These are phyloP conservation scores for Scheffersomyces coipomensis DNA, from an alignment of 805 yeast species.

Conservation along the genomic window DNA sequence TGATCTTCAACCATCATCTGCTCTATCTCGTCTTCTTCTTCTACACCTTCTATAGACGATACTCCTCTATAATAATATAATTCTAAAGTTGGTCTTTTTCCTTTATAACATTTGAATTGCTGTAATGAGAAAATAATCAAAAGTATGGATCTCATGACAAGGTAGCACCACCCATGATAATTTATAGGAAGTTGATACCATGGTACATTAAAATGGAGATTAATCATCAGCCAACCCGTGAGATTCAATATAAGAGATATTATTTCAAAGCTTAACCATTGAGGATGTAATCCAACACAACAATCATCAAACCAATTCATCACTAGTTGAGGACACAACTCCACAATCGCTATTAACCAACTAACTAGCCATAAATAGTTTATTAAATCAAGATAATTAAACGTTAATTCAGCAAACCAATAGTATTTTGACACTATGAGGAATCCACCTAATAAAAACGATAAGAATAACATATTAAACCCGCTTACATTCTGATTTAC, in stretches of 20 bases:
- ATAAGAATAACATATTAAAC: slow-evolving; percentile 4
- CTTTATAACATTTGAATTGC: slow-evolving; percentile 4
- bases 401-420: not conserved
- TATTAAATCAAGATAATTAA: slow-evolving; percentile 38
- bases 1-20: not conserved
- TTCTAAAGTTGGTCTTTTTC: slow-evolving; percentile 3
- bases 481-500: slow-evolving; percentile 35
- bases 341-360: slow-evolving; percentile 18
- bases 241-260: slow-evolving; percentile 9
- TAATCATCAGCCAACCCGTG: slow-evolving; percentile 10
- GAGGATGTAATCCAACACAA: slow-evolving; percentile 16
- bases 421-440: slow-evolving; percentile 5
- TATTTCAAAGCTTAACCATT: slow-evolving; percentile 3
- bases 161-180: slow-evolving; percentile 11
- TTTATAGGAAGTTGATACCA: slow-evolving; percentile 19
- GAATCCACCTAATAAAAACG: slow-evolving; percentile 1
- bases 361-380: slow-evolving; percentile 40
- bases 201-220: not conserved
- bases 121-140: slow-evolving; percentile 6
- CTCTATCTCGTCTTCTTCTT: too few species aligned
- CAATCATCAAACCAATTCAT: slow-evolving; percentile 36
- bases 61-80: slow-evolving; percentile 1
- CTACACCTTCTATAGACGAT: not conserved
- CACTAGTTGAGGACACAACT: slow-evolving; percentile 40
- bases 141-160: not conserved